These are phyloP conservation scores for Obelidium mucronatum DNA, from an alignment of 192 early-diverging fungal genomes.

Conservation along the genomic window DNA sequence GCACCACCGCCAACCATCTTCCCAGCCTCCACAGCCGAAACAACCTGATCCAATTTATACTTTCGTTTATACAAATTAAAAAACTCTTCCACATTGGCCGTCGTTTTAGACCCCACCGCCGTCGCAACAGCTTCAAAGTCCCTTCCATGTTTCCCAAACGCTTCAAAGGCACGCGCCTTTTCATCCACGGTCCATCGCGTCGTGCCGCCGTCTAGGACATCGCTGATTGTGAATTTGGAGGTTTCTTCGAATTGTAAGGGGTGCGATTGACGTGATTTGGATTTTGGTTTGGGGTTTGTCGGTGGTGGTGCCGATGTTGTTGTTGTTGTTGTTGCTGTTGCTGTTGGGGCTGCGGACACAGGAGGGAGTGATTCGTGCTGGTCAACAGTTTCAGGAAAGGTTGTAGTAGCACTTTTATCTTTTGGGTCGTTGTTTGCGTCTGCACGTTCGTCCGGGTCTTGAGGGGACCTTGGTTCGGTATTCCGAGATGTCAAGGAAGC, in stretches of 20 bases:
- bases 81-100: constrained; percentile 79
- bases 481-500: no score
- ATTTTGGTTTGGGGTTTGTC: constrained; percentile 5
- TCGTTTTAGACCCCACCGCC: constrained; percentile 78
- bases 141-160: constrained; percentile 68
- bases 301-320: neutral
- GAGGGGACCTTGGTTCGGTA: no score
- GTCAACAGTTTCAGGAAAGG: no score
- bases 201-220: neutral
- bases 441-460: no score
- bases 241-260: constrained; percentile 24
- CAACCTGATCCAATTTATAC: constrained; percentile 32
- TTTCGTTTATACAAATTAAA: constrained; percentile 80
- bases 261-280: constrained; percentile 2
- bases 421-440: no score
- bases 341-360: neutral
- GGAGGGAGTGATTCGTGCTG: no score
- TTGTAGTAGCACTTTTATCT: no score
- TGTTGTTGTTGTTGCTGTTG: neutral
- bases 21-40: constrained; percentile 14
- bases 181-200: constrained; percentile 66
- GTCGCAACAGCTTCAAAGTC: constrained; percentile 77
- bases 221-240: constrained; percentile 25
- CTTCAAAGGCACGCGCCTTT: constrained; percentile 65
- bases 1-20: neutral